These are phyloP conservation scores for Aspergillus candidus DNA, from an alignment of 2,329 filamentous ascomycete genomes.

Conservation along the genomic window DNA sequence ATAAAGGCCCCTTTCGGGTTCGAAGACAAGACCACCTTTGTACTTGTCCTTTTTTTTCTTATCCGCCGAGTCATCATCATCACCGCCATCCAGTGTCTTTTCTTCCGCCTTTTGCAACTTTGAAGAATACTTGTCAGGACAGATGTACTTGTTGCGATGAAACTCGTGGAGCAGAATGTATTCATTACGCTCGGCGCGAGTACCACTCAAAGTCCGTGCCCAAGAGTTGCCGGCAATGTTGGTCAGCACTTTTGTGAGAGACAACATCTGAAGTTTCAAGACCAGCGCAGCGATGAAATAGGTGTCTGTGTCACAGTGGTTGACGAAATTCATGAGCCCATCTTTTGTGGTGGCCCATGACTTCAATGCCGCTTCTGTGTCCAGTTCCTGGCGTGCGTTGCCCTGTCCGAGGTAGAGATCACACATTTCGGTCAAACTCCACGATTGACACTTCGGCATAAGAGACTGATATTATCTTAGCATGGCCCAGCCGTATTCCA, in stretches of 20 bases:
- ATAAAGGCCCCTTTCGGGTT: slow-evolving; percentile 94
- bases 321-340: slow-evolving; percentile 87
- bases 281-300: slow-evolving; percentile 92
- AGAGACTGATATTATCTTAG: slow-evolving; percentile 53
- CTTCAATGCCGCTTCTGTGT: slow-evolving; percentile 80
- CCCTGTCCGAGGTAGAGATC: slow-evolving; percentile 73
- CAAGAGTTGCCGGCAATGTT: slow-evolving; percentile 97
- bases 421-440: slow-evolving; percentile 98
- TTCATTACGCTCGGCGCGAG: slow-evolving; percentile 93
- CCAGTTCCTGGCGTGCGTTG: slow-evolving; percentile 71
- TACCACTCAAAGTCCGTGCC: slow-evolving; percentile 92
- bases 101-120: slow-evolving; percentile 69
- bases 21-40: slow-evolving; percentile 96
- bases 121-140: slow-evolving; percentile 85
- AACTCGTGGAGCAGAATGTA: slow-evolving; percentile 99
- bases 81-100: slow-evolving; percentile 57
- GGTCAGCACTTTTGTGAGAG: slow-evolving; percentile 88
- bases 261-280: slow-evolving; percentile 82
- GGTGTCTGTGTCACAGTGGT: slow-evolving; percentile 90
- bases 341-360: slow-evolving; percentile 78
- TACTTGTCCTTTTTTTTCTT: slow-evolving; percentile 98
- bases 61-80: slow-evolving; percentile 61
- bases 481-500: neutral
- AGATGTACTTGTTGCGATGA: slow-evolving; percentile 94
- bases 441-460: slow-evolving; percentile 96